Evolutionary conservation across 1,284 basidiomycete species (phyloP), one percentile per base, ranked within the genome.

Genomic region (Sanghuangporus sanghuang): DNA sequence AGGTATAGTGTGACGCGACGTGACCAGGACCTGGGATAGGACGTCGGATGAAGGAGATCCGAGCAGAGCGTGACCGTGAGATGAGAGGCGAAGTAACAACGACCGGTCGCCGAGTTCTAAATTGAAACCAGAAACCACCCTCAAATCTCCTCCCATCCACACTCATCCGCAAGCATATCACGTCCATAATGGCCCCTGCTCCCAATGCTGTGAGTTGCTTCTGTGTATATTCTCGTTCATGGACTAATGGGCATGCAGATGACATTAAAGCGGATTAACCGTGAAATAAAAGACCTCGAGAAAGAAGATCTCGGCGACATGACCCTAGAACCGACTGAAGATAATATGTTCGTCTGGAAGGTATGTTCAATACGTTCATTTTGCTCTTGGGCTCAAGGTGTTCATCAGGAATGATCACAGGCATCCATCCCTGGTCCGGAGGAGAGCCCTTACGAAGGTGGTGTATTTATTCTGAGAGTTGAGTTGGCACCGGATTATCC

Each of bases 381-480:
- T 0, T 71, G 70, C 9, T 49, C 7, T 11, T 55, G 69, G 80
- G 12, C 46, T 27, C 61, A 66, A n/a, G 68, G 81, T 44, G 78
- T 81, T 58, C 81, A 80, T 61, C 76, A 92, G 62, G 85, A 85
- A 70, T 69, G 81, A 27, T 92, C 90, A 90, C 79, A 78, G 59
- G 89, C 85, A 2, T 81, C 80, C 27, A 85, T 96, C 59, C 93
- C 93, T 16, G 92, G 93, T 0, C 93, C 93, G 0, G 82, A 88
- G 67, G 94, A 92, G 21, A 93, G 90, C 63, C 85, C 91, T 0
- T 97, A 97, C 72, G 92, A 95, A 73, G 92, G 92, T 0, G 95
- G 95, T 1, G 75, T 89, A 21, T 96, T 95, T 71, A 78, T 89
- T 32, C 79, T 95, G 2, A 86, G 90, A 56, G 86, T 96, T 27